phyloP scores from a whole-genome alignment of 192 early-diverging fungal genomes.

The Rhizophagus clarus region DNA sequence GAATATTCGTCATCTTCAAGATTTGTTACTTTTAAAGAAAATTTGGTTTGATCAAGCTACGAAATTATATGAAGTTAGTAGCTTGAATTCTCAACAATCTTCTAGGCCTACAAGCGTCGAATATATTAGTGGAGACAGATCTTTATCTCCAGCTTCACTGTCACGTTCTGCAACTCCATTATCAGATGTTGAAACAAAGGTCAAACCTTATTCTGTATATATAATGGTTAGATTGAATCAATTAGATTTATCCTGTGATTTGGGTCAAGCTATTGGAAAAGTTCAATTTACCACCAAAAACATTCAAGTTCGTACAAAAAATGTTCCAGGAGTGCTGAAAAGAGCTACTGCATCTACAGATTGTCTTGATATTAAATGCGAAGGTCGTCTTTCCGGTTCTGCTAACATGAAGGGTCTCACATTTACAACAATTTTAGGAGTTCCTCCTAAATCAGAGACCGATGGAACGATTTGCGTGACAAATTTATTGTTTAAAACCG shows the following conservation, averaged over 20 bases:
- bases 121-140: not conserved
- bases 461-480: conserved; percentile 42
- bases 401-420: conserved; percentile 35
- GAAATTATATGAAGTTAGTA: conserved; percentile 40
- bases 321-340: conserved; percentile 42
- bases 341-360: conserved; percentile 45
- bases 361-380: conserved; percentile 50
- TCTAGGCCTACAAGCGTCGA: not conserved
- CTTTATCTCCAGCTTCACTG: conserved; percentile 11
- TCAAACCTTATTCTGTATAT: conserved; percentile 51
- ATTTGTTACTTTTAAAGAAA: conserved; percentile 66
- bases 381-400: conserved; percentile 62
- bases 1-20: conserved; percentile 74
- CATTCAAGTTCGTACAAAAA: conserved; percentile 43
- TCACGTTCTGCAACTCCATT: conserved; percentile 8
- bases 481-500: conserved; percentile 47
- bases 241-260: conserved; percentile 55
- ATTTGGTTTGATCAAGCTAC: conserved; percentile 66
- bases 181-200: conserved; percentile 35
- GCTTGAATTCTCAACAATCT: not conserved
- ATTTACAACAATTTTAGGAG: conserved; percentile 31
- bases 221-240: conserved; percentile 46
- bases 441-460: conserved; percentile 7
- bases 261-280: conserved; percentile 68
- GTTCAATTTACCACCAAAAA: conserved; percentile 53